Conservation (phyloP, 2,329 filamentous ascomycete species). For the Trichoderma koningiopsis region DNA sequence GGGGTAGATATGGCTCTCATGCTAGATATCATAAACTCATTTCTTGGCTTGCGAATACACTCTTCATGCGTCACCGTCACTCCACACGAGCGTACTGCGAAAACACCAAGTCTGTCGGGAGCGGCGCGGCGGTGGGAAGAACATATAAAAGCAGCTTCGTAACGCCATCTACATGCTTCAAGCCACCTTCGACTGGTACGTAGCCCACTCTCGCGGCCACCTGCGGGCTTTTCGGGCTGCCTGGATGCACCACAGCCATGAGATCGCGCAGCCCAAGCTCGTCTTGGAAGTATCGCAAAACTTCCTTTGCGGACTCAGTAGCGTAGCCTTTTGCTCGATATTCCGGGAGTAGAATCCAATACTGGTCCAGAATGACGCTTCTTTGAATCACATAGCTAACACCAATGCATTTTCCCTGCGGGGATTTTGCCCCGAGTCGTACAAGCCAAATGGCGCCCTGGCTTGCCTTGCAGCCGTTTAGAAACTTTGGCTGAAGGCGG, state of each 20-base stretch:
- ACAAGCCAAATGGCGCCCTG: background rate
- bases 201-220: conserved; percentile 2
- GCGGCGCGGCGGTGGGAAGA: background rate
- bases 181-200: conserved; percentile 4
- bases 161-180: background rate
- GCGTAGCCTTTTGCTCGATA: conserved; percentile 2
- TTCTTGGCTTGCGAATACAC: background rate
- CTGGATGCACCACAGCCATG: conserved; percentile 3
- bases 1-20: background rate
- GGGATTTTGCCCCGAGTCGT: background rate
- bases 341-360: background rate
- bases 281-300: conserved; percentile 1
- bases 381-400: background rate
- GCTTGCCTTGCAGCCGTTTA: background rate
- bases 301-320: background rate
- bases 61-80: background rate
- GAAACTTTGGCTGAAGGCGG: background rate
- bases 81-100: background rate
- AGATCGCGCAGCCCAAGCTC: conserved; percentile 1
- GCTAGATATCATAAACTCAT: background rate
- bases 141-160: background rate
- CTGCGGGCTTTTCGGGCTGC: background rate
- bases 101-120: conserved; percentile 2
- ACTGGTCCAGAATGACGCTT: background rate
- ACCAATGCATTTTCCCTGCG: background rate